A percentile compares a stretch with the other conserved stretches of the same genome.
Conservation (phyloP, 495 filamentous ascomycete species). For the Penicillium ucsense region DNA sequence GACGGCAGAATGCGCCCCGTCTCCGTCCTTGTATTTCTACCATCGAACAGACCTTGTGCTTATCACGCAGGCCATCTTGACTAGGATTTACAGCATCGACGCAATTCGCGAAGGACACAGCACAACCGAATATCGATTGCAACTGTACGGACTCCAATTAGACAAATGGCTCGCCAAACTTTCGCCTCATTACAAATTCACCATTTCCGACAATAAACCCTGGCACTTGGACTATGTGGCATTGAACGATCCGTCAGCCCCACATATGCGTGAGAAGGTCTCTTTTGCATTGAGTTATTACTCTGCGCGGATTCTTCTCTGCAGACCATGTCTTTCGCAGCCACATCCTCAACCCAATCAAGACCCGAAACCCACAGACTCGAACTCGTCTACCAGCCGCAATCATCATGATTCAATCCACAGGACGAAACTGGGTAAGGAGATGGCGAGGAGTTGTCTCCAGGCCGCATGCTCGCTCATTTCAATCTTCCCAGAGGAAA, state of each 20-base stretch:
- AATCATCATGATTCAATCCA: constrained; percentile 1
- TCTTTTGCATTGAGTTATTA: constrained; percentile 45
- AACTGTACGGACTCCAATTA: constrained; percentile 31
- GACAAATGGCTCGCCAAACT: constrained; percentile 43
- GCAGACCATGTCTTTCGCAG: constrained; percentile 46
- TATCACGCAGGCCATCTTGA: constrained; percentile 43
- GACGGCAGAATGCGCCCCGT: constrained; percentile 19
- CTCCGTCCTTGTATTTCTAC: constrained; percentile 37
- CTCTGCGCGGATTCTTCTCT: constrained; percentile 45
- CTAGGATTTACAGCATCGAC: constrained; percentile 46
- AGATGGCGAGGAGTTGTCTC: constrained; percentile 45
- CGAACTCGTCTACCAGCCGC: background rate
- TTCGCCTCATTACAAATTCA: constrained; percentile 38
- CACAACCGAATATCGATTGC: constrained; percentile 43
- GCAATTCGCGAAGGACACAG: constrained; percentile 38
- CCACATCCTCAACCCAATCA: background rate
- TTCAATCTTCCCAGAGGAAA: constrained; percentile 35
- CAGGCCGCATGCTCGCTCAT: constrained; percentile 43
- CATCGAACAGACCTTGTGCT: constrained; percentile 34
- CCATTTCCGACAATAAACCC: constrained; percentile 7
- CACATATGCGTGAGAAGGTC: constrained; percentile 18
- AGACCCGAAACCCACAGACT: background rate
- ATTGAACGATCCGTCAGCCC: constrained; percentile 10
- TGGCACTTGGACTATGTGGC: constrained; percentile 11
- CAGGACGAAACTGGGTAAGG: constrained; percentile 37